Evolutionary conservation across 106 monocot species (phyloP).

Genomic region (Dioscorea zingiberensis): DNA sequence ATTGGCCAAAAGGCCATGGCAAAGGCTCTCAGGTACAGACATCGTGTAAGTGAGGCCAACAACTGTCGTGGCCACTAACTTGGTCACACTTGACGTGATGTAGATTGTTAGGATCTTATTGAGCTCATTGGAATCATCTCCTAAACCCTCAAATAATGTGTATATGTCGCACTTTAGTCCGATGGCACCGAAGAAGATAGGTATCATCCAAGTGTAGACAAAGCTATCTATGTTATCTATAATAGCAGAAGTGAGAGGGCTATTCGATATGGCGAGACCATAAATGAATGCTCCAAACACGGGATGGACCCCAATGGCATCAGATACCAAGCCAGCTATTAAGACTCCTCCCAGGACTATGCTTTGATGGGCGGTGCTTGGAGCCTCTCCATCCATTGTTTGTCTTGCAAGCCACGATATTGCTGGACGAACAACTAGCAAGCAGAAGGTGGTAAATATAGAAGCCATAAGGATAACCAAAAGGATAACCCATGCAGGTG

Average conservation of each 20-base stretch:
- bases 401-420: slow-evolving; percentile 23
- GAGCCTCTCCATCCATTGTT: slow-evolving; percentile 30
- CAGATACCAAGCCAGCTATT: slow-evolving; percentile 22
- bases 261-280: slow-evolving; percentile 36
- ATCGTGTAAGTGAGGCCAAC: slow-evolving; percentile 18
- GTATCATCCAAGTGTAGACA: slow-evolving; percentile 20
- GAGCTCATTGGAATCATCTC: background rate
- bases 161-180: slow-evolving; percentile 24
- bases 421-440: slow-evolving; percentile 34
- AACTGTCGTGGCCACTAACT: slow-evolving; percentile 21
- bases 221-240: slow-evolving; percentile 34
- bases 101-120: slow-evolving; percentile 13
- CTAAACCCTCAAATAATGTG: background rate
- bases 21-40: slow-evolving; percentile 26
- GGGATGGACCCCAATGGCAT: slow-evolving; percentile 42
- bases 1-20: slow-evolving; percentile 37
- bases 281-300: slow-evolving; percentile 47
- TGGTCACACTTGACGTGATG: background rate
- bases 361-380: slow-evolving; percentile 19
- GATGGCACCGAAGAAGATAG: slow-evolving; percentile 28
- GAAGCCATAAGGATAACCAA: background rate
- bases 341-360: slow-evolving; percentile 35
- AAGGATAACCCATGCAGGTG: background rate
- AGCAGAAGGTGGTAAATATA: slow-evolving; percentile 25
- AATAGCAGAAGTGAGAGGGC: slow-evolving; percentile 15